Base-by-base conservation (phyloP, 1,284 basidiomycete genomes). In the Leucoagaricus sp. region DNA sequence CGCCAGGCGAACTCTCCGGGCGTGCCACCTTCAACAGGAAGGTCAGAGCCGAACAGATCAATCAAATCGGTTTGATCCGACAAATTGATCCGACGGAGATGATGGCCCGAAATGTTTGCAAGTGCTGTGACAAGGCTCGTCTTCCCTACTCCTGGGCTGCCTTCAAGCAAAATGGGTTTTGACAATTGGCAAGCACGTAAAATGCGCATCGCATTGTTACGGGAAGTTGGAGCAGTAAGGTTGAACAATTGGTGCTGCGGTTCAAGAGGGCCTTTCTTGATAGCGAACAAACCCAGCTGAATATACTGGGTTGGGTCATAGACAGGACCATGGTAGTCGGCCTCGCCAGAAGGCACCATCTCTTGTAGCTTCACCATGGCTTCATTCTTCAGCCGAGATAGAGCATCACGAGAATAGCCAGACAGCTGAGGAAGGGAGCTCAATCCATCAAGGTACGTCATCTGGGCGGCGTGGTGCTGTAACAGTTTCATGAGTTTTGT, bases 131-230 rank as follows among this genome's bases (percentile, higher is more conserved):
- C 81, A 4, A 99, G 81, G 69, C 93, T 97, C 0, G 98, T 99
- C 76, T 99, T 99, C 4, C 98, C 97, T n/a, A 99, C 97, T 2
- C 97, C 97, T 4, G 98, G 98, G 69, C 94, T 98, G 1, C 97
- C 97, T 71, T 99, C 97, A 2, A 99, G 81, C 28, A 99, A 80
- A 53, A 99, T 92, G 0, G 97, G 94, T 71, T 98, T 99, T 6
- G 78, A 72, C 0, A 99, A 81, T 69, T 98, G 95, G 60, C 92
- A 91, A 5, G 95, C 97, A 56, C 97, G 85, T 17, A 96, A 75
- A 3, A 99, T 87, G 31, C 96, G 88, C 80, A 94, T 85, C 13
- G 92, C 90, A 72, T 99, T 99, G 58, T 89, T 82, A 23, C 83
- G 83, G 7, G 96, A 92, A 1, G 97, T 99, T 0, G 93, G 93